A percentile compares a stretch with the other conserved stretches of the same genome.
Conservation (phyloP, 352 stramenopile species). For the Phytophthora quininea region DNA sequence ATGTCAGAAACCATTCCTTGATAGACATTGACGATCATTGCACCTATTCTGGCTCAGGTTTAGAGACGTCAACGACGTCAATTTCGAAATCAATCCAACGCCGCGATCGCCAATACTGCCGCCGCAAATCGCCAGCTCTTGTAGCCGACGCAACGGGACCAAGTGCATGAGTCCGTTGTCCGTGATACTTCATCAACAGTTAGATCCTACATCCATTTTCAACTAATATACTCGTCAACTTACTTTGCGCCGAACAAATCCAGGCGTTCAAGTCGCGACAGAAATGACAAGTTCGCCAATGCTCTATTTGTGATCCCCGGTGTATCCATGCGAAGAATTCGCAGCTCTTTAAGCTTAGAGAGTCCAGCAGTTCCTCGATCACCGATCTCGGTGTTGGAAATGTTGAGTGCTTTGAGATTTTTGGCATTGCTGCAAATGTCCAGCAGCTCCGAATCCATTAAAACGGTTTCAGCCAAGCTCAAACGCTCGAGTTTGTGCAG, state of each 20-base stretch:
- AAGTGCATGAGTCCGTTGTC: slow-evolving; percentile 76
- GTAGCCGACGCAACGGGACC: slow-evolving; percentile 49
- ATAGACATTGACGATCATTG: neutral
- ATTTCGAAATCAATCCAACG: slow-evolving; percentile 76
- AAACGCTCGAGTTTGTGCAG: slow-evolving; percentile 60
- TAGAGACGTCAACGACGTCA: slow-evolving; percentile 73
- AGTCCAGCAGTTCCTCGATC: slow-evolving; percentile 60
- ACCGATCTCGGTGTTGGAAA: slow-evolving; percentile 76
- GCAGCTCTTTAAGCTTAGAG: slow-evolving; percentile 52
- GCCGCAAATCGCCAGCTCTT: slow-evolving; percentile 71
- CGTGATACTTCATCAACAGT: slow-evolving; percentile 52
- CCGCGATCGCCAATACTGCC: slow-evolving; percentile 72
- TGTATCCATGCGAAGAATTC: slow-evolving; percentile 71
- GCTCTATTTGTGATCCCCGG: slow-evolving; percentile 68
- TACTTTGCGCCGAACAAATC: slow-evolving; percentile 84
- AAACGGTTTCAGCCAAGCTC: slow-evolving; percentile 58
- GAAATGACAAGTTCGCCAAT: slow-evolving; percentile 55
- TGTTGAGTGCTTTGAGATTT: slow-evolving; percentile 58
- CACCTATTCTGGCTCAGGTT: slow-evolving; percentile 87
- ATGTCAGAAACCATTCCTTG: neutral
- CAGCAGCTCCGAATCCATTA: slow-evolving; percentile 65
- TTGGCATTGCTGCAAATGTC: slow-evolving; percentile 58
- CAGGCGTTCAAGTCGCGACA: slow-evolving; percentile 58
- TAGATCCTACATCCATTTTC: too few relatives aligned
- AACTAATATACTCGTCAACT: too few relatives aligned